A percentile compares a stretch with the other conserved stretches of the same genome.
These are phyloP conservation scores for Raffaelea ambrosiae DNA, from an alignment of 2,329 filamentous ascomycete genomes.

Conservation along the genomic window DNA sequence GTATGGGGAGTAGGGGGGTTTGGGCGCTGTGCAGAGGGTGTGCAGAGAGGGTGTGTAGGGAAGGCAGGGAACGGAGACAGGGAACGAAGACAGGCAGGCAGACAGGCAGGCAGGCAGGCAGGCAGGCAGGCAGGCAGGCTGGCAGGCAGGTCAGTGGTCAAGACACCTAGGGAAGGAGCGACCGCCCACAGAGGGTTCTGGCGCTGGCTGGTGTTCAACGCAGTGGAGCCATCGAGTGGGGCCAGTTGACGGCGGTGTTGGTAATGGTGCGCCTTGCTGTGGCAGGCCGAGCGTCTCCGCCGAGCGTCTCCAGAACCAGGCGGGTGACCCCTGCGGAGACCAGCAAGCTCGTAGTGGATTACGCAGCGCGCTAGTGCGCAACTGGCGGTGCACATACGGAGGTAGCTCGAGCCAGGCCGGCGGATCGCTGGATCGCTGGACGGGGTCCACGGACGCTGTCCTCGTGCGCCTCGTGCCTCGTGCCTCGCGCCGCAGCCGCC, in stretches of 20 bases:
- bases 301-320: conserved; percentile 2
- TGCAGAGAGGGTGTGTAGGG: no score
- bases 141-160: no score
- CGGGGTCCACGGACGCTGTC: no score
- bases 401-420: conserved; percentile 5
- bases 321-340: conserved; percentile 12
- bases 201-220: neutral
- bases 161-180: no score
- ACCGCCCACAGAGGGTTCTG: no score
- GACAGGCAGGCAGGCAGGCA: conserved; percentile 5
- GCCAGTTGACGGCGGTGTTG: conserved; percentile 1
- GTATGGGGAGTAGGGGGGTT: no score
- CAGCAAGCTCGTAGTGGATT: conserved; percentile 11
- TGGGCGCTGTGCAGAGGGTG: no score
- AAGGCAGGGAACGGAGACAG: neutral
- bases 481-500: no score
- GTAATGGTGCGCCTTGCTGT: conserved; percentile 5
- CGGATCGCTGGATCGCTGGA: conserved; percentile 6
- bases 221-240: neutral
- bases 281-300: conserved; percentile 1
- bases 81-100: conserved; percentile 4
- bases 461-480: no score
- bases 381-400: neutral
- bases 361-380: conserved; percentile 12
- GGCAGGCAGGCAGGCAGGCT: no score